These are phyloP conservation scores for Graphilbum ipis-grandicollis DNA, from an alignment of 2,329 filamentous ascomycete species.

Conservation along the genomic window DNA sequence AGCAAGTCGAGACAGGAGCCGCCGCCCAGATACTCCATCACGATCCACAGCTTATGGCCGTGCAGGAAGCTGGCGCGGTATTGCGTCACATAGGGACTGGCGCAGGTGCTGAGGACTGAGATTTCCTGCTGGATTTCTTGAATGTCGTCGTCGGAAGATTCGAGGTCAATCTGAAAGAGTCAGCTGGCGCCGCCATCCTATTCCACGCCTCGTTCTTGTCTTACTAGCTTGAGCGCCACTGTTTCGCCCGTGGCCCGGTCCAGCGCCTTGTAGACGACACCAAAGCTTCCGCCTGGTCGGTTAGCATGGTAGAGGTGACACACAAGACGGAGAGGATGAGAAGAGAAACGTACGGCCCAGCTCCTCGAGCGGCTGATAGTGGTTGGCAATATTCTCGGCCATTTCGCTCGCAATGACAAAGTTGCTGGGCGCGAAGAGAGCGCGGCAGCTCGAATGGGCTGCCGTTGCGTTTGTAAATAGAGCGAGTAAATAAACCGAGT, in stretches of 20 bases:
- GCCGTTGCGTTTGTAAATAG: too few species aligned
- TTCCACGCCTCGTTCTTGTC: too few species aligned
- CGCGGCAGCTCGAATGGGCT: too few species aligned
- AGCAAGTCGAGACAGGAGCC: slow-evolving; percentile 89
- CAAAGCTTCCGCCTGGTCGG: slow-evolving; percentile 70
- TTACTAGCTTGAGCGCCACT: slow-evolving; percentile 90
- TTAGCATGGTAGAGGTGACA: not conserved
- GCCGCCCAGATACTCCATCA: slow-evolving; percentile 95
- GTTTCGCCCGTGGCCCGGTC: slow-evolving; percentile 80
- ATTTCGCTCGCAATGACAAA: slow-evolving; percentile 15
- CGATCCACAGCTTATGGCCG: slow-evolving; percentile 95
- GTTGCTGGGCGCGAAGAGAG: too few species aligned
- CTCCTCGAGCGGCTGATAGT: slow-evolving; percentile 92
- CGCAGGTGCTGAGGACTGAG: slow-evolving; percentile 83
- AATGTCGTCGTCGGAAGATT: slow-evolving; percentile 96
- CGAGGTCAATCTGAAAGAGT: slow-evolving; percentile 73
- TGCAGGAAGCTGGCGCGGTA: slow-evolving; percentile 95
- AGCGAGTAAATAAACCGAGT: too few species aligned
- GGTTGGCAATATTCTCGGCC: slow-evolving; percentile 56
- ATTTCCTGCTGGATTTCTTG: slow-evolving; percentile 98
- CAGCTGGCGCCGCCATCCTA: too few species aligned
- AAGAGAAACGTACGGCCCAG: slow-evolving; percentile 57
- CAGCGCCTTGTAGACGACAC: slow-evolving; percentile 91
- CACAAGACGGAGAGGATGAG: not conserved
- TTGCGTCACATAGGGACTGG: slow-evolving; percentile 83